These are phyloP conservation scores for Rhizopus microsporus DNA, from an alignment of 371 early-diverging fungal genomes.

Conservation along the genomic window DNA sequence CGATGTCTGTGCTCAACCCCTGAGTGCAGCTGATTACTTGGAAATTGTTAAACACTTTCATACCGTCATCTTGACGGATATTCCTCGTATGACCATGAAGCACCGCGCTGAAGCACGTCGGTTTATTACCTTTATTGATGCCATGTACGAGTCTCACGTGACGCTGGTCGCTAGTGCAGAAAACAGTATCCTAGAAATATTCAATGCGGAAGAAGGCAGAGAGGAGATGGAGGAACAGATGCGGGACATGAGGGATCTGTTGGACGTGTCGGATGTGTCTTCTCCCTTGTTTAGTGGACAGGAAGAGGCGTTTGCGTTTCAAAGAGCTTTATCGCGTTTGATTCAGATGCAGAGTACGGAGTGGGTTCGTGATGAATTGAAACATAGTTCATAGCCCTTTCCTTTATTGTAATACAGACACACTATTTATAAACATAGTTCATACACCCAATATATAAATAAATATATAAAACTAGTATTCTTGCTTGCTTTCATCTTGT, in stretches of 20 bases:
- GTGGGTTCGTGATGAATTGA: conserved; percentile 45
- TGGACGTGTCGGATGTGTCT: conserved; percentile 47
- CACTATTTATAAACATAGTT: too few species aligned
- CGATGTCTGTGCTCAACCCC: conserved; percentile 81
- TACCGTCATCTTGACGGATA: conserved; percentile 78
- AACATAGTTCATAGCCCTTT: neutral
- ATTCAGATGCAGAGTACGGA: conserved; percentile 86
- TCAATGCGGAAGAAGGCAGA: conserved; percentile 57
- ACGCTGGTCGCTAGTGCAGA: conserved; percentile 76
- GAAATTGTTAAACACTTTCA: conserved; percentile 73
- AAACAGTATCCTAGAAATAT: conserved; percentile 64
- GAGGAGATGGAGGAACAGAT: conserved; percentile 38
- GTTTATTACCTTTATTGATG: conserved; percentile 93
- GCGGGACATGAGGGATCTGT: conserved; percentile 44
- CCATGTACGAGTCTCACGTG: conserved; percentile 79
- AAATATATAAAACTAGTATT: too few species aligned
- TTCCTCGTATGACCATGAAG: conserved; percentile 82
- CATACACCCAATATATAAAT: too few species aligned
- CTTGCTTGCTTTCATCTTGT: too few species aligned
- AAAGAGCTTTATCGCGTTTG: conserved; percentile 86
- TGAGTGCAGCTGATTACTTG: conserved; percentile 91
- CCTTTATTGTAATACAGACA: too few species aligned
- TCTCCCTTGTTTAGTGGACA: conserved; percentile 81
- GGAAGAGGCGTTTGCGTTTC: conserved; percentile 96
- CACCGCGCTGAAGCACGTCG: conserved; percentile 89